A percentile compares a stretch with the other conserved stretches of the same genome.
Evolutionary conservation across 2,329 filamentous ascomycete species (phyloP).

Genomic region (Claviceps sp.): DNA sequence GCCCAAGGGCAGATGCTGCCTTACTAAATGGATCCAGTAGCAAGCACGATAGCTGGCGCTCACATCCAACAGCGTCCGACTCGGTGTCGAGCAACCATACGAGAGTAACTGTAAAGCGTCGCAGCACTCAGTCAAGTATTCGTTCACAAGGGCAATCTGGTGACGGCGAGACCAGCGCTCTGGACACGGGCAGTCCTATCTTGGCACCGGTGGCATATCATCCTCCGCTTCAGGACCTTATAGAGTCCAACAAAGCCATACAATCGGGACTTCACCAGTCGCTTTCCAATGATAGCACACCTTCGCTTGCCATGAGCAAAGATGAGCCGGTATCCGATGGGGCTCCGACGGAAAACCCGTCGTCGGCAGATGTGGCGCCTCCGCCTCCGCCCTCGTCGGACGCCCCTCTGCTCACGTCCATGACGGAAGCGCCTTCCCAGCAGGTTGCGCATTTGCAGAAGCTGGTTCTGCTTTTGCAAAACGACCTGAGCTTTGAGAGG

Average conservation of each 20-base stretch:
- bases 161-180: conserved; percentile 20
- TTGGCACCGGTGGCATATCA: conserved; percentile 37
- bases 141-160: conserved; percentile 36
- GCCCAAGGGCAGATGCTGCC: conserved; percentile 22
- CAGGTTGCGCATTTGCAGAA: conserved; percentile 48
- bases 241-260: conserved; percentile 44
- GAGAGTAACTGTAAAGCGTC: conserved; percentile 23
- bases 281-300: conserved; percentile 43
- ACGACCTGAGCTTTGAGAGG: conserved; percentile 71
- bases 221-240: conserved; percentile 45
- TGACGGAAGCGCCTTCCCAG: conserved; percentile 20
- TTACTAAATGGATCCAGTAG: conserved; percentile 27
- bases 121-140: conserved; percentile 36
- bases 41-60: conserved; percentile 35
- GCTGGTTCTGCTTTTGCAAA: conserved; percentile 62
- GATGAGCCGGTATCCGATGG: conserved; percentile 32
- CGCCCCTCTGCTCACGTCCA: conserved; percentile 17
- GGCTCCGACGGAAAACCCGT: conserved; percentile 10
- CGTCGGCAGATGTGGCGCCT: conserved; percentile 2
- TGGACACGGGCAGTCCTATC: conserved; percentile 47
- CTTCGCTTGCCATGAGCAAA: conserved; percentile 37
- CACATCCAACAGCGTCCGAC: conserved; percentile 36
- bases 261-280: conserved; percentile 43
- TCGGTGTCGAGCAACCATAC: conserved; percentile 26
- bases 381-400: conserved; percentile 16